phyloP scores from a whole-genome alignment of 2,329 filamentous ascomycete genomes.

The Sordariomycetes sp. region DNA sequence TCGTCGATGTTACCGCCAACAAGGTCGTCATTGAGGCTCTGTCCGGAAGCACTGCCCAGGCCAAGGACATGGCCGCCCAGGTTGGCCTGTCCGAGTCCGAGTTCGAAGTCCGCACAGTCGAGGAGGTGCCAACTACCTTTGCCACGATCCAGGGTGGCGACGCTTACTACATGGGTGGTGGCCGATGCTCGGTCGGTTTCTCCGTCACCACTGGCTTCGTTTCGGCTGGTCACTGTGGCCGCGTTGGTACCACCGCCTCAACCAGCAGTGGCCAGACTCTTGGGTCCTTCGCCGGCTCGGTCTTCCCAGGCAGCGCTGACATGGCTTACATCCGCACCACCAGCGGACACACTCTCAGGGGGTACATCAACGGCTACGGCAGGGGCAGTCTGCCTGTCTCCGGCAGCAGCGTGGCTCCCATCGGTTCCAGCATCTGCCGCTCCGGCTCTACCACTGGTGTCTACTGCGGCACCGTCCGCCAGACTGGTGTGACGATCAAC shows the following conservation, averaged over 20 bases:
- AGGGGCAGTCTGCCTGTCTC: slow-evolving; percentile 20
- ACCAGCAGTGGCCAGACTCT: slow-evolving; percentile 19
- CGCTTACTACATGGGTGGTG: slow-evolving; percentile 19
- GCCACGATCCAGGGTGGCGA: slow-evolving; percentile 25
- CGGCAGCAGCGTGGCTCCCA: slow-evolving; percentile 24
- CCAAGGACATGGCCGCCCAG: slow-evolving; percentile 22
- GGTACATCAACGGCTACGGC: slow-evolving; percentile 23
- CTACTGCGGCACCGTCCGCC: slow-evolving; percentile 25
- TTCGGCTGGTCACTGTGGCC: slow-evolving; percentile 28
- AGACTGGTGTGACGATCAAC: slow-evolving; percentile 23
- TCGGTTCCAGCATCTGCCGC: slow-evolving; percentile 27
- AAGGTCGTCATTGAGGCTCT: slow-evolving; percentile 29
- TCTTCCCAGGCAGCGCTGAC: slow-evolving; percentile 29
- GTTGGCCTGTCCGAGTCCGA: slow-evolving; percentile 24
- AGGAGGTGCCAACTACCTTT: slow-evolving; percentile 21
- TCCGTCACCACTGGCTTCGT: slow-evolving; percentile 29
- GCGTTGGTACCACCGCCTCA: slow-evolving; percentile 17
- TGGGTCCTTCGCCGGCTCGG: slow-evolving; percentile 24
- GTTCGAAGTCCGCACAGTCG: slow-evolving; percentile 24
- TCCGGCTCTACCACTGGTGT: slow-evolving; percentile 30
- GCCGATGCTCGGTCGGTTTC: slow-evolving; percentile 29
- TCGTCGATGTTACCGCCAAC: slow-evolving; percentile 27
- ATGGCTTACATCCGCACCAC: slow-evolving; percentile 24
- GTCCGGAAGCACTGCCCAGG: slow-evolving; percentile 20
- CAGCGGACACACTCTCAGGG: slow-evolving; percentile 22